Evolutionary conservation across 208 protist genomes (phyloP), one percentile per base, ranked within the genome.

Genomic region (Naegleria lovaniensis): DNA sequence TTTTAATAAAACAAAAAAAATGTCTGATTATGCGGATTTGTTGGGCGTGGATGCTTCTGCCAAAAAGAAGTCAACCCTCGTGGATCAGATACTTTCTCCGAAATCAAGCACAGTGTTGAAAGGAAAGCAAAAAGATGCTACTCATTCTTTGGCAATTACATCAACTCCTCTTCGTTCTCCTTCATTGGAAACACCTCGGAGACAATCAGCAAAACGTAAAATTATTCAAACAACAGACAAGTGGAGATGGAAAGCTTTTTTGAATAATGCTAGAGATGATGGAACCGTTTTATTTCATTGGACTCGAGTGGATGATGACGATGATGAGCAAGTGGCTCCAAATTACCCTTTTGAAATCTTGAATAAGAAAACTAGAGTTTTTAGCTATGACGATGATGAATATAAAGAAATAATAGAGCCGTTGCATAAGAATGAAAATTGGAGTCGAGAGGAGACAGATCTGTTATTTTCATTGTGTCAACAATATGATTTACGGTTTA

Each of bases 181-280:
- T 16, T 11, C 33, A 84, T 41, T 36, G 76, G 76, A 41, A 33
- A 84, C 76, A 41, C 76, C 76, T 38, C 38, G 9, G 11, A 11
- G 38, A 29, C 41, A 22, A 85, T 43, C 13, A 48, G 15, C 39
- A 29, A 85, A 85, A 43, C 6, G 83, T 33, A 85, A 85, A 43
- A 85, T 85, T 51, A 16, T 51, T 19, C 39, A 85, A 85, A 85
- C 33, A 29, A 48, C 40, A 43, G 39, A 85, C 15, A 85, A 85
- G 41, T 85, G 83, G 83, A 48, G 33, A 48, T 85, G 83, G 83
- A 40, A 85, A 85, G 36, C 83, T 85, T 85, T 85, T 43, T 13
- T 85, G 41, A 85, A 43, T 85, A 6, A 40, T 85, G 83, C 83
- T 51, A 40, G 83, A 16, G 83, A 40, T 0, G 83, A 85, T 85